phyloP scores from a whole-genome alignment of 1,284 basidiomycete species.

The Apiotrichum porosum region DNA sequence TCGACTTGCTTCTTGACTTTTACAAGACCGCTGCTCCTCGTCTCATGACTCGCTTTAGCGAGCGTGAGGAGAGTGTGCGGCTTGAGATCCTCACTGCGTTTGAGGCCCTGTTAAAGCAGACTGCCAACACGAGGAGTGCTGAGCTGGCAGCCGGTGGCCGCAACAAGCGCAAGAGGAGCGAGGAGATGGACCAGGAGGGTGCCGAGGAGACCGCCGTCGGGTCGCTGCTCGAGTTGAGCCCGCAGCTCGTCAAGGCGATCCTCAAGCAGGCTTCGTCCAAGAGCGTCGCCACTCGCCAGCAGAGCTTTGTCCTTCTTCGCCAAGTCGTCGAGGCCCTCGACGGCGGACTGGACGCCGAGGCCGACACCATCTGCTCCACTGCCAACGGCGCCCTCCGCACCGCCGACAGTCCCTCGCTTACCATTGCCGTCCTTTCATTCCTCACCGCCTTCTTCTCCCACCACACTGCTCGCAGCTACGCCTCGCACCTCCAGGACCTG shows the following conservation, averaged over 20 bases:
- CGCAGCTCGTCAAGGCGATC: slow-evolving; percentile 71
- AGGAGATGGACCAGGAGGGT: slow-evolving; percentile 57
- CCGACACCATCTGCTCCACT: slow-evolving; percentile 52
- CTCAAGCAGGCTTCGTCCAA: slow-evolving; percentile 81
- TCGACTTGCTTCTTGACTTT: slow-evolving; percentile 72
- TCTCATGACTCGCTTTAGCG: slow-evolving; percentile 82
- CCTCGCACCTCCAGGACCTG: slow-evolving; percentile 59
- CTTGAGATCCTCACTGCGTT: slow-evolving; percentile 89
- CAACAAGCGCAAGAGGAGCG: slow-evolving; percentile 64
- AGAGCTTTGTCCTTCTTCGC: slow-evolving; percentile 74
- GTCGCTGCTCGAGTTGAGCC: slow-evolving; percentile 63
- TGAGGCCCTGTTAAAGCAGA: slow-evolving; percentile 72
- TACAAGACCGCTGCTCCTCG: slow-evolving; percentile 81
- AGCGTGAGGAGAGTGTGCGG: slow-evolving; percentile 94
- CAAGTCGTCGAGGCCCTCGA: slow-evolving; percentile 73
- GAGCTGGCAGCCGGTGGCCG: slow-evolving; percentile 30
- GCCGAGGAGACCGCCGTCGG: slow-evolving; percentile 47
- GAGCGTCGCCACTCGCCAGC: slow-evolving; percentile 75
- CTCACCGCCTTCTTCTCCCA: slow-evolving; percentile 75
- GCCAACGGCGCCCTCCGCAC: slow-evolving; percentile 31
- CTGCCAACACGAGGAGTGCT: slow-evolving; percentile 44
- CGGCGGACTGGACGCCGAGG: slow-evolving; percentile 72
- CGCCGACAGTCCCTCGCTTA: slow-evolving; percentile 65
- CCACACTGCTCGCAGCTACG: slow-evolving; percentile 66
- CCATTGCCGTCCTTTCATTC: slow-evolving; percentile 78